phyloP scores from a whole-genome alignment of 495 filamentous ascomycete species.

The Astrothelium macrocarpum region DNA sequence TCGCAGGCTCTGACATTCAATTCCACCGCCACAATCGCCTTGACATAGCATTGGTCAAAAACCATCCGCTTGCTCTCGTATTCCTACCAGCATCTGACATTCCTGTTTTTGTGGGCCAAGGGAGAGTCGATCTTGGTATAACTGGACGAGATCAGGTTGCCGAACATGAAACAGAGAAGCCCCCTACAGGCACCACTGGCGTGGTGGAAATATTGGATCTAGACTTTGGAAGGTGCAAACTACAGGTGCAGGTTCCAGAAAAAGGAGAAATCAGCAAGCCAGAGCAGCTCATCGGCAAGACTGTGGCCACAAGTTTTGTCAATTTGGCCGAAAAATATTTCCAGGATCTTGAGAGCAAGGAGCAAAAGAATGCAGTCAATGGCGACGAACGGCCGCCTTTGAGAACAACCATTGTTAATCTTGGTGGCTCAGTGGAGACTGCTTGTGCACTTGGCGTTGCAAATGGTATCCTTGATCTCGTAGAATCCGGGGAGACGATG shows the following conservation, averaged over 20 bases:
- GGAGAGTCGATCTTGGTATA: slow-evolving; percentile 86
- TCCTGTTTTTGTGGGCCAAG: slow-evolving; percentile 91
- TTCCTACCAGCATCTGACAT: slow-evolving; percentile 97
- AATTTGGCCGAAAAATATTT: slow-evolving; percentile 76
- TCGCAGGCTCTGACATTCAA: slow-evolving; percentile 88
- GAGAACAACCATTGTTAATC: slow-evolving; percentile 77
- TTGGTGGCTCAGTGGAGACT: slow-evolving; percentile 93
- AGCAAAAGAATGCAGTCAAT: slow-evolving; percentile 11
- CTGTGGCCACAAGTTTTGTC: slow-evolving; percentile 91
- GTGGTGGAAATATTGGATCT: slow-evolving; percentile 81
- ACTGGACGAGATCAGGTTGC: slow-evolving; percentile 87
- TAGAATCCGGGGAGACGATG: slow-evolving; percentile 99
- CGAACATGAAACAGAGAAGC: slow-evolving; percentile 70
- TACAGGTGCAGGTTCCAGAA: slow-evolving; percentile 92
- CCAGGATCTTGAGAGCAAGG: slow-evolving; percentile 52
- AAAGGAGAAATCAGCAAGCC: slow-evolving; percentile 61
- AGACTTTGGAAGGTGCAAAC: slow-evolving; percentile 78
- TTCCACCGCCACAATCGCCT: slow-evolving; percentile 87
- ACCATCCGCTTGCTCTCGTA: slow-evolving; percentile 86
- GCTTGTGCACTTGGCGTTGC: slow-evolving; percentile 93
- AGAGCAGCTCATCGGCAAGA: slow-evolving; percentile 79
- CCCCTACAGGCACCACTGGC: slow-evolving; percentile 51
- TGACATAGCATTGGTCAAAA: slow-evolving; percentile 93
- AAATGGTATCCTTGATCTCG: slow-evolving; percentile 93
- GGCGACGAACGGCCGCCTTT: slow-evolving; percentile 40